Evolutionary conservation across 768 basidiomycete species (phyloP).

Genomic region (Naganishia antarctica): DNA sequence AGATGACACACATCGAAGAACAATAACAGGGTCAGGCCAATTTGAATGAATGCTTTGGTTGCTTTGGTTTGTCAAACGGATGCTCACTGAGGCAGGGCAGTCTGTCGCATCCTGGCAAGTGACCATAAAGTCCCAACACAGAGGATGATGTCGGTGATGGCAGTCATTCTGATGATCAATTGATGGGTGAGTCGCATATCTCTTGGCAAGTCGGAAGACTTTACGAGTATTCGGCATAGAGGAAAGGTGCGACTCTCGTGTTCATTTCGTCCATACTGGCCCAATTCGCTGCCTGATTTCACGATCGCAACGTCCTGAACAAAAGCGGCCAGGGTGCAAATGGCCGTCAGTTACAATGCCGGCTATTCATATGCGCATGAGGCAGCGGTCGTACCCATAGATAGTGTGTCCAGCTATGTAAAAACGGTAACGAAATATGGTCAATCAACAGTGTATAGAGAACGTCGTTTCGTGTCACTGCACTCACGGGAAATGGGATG

Average conservation of each 20-base stretch:
- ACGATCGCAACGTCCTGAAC: too few relatives aligned
- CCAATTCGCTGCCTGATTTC: constrained; percentile 2
- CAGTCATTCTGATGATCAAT: background rate
- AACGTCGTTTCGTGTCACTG: too few relatives aligned
- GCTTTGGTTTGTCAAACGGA: background rate
- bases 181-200: background rate
- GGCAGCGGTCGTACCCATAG: background rate
- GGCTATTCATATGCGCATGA: too few relatives aligned
- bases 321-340: too few relatives aligned
- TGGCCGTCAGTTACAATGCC: too few relatives aligned
- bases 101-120: background rate
- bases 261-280: constrained; percentile 7
- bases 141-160: constrained; percentile 1
- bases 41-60: too few relatives aligned
- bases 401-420: constrained; percentile 10
- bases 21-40: too few relatives aligned
- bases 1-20: background rate
- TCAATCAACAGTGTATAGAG: background rate
- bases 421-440: background rate
- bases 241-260: background rate
- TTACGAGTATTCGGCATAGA: constrained; percentile 15
- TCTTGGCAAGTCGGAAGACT: background rate
- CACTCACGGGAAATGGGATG: constrained; percentile 6
- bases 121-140: background rate
- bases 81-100: constrained; percentile 7